Base-by-base conservation (phyloP, 1,139 yeast genomes). In the Pichia sp. region DNA sequence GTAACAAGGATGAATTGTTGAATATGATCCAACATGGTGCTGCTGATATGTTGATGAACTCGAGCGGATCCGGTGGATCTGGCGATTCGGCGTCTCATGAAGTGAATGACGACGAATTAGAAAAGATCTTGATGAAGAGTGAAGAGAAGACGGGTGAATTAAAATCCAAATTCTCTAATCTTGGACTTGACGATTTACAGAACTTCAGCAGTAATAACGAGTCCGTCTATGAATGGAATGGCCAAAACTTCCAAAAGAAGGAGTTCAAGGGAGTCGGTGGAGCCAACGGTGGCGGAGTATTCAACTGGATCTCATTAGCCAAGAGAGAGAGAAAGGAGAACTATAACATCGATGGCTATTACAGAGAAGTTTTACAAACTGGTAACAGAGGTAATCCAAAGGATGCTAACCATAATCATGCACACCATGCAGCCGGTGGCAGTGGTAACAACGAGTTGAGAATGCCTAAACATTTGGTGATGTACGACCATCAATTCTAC, bases 21-120 rank as follows among this genome's bases (percentile, higher is more conserved):
- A 81, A 80, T 57, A 85, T 85, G 93, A 85, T 85, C 64, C 93
- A 85, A 62, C 81, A 74, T 67, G 95, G 95, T 54, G 93, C 93
- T 1, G 76, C 77, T 18, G 81, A 79, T 44, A 77, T 85, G 53
- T 81, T 85, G 62, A n/a, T 61, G 42, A 53, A 60, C 30, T n/a
- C 31, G 12, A 39, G n/a, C 20, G 19, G 19, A 17, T 28, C 18
- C 9, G 30, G 14, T 21, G 31, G 21, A 17, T 10, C 19, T 9
- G 11, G 2, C 19, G 30, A 24, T 38, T 18, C 15, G 21, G 18
- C n/a, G 27, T 20, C 56, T 2, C 62, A 63, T 3, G 72, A 65
- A 18, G 66, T 68, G 17, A 77, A 69, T 27, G 87, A 81, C 53
- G 72, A 80, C 40, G 90, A 86, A 58, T 76, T 83, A 50, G 88